Conservation (phyloP, 768 basidiomycete genomes). For the Macrolepiota dolichaula region DNA sequence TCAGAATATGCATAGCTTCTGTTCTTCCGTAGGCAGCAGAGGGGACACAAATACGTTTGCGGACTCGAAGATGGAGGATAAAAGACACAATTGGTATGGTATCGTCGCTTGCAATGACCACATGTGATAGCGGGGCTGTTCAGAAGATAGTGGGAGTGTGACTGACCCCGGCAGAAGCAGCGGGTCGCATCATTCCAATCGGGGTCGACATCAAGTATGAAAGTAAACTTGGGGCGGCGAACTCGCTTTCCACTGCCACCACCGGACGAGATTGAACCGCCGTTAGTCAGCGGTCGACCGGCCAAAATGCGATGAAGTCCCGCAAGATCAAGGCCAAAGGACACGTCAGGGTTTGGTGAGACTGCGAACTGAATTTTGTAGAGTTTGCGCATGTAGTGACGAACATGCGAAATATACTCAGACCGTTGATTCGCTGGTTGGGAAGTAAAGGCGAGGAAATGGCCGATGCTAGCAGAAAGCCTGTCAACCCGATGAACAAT, state of each 20-base stretch:
- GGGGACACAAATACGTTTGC: conserved; percentile 54
- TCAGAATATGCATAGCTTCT: conserved; percentile 70
- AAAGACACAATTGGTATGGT: conserved; percentile 77
- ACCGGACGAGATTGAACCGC: conserved; percentile 2
- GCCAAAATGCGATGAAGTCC: conserved; percentile 81
- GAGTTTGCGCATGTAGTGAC: conserved; percentile 88
- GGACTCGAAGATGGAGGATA: conserved; percentile 38
- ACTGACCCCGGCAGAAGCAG: conserved; percentile 77
- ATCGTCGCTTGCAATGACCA: conserved; percentile 58
- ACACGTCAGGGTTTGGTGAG: conserved; percentile 75
- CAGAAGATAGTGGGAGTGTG: conserved; percentile 52
- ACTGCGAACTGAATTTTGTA: conserved; percentile 90
- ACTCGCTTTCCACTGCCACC: conserved; percentile 47
- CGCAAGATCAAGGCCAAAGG: conserved; percentile 80
- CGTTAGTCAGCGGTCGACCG: conserved; percentile 41
- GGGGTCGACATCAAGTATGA: conserved; percentile 72
- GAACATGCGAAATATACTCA: conserved; percentile 77
- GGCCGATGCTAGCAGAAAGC: conserved; percentile 69
- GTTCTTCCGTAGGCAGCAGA: conserved; percentile 77
- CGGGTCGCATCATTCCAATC: conserved; percentile 76
- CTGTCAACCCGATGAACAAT: conserved; percentile 80
- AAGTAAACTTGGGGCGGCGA: conserved; percentile 56
- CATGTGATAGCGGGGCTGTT: conserved; percentile 66
- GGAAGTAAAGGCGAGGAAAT: conserved; percentile 73
- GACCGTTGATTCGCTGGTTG: conserved; percentile 67